Evolutionary conservation across 2,329 filamentous ascomycete genomes (phyloP).

Genomic region (Cercospora beticola): DNA sequence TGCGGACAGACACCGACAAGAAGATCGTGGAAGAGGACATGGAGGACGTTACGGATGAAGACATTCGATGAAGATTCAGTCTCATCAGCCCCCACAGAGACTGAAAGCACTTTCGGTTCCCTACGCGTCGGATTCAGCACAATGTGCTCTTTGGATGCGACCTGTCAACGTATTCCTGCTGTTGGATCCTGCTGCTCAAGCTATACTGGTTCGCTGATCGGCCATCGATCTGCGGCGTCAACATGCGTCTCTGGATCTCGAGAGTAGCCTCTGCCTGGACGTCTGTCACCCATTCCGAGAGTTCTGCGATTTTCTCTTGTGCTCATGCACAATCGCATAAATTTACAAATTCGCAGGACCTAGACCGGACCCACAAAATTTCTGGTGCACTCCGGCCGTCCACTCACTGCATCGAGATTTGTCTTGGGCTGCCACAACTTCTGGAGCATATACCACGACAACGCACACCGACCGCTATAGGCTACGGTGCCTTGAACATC

Average conservation of each 20-base stretch:
- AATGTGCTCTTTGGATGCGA: neutral
- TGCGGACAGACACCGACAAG: conserved; percentile 67
- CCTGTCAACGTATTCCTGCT: neutral
- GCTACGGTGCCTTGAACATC: neutral
- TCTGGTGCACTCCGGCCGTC: neutral
- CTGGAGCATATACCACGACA: neutral
- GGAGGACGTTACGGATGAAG: conserved; percentile 29
- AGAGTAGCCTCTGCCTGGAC: neutral
- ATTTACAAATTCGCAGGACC: neutral
- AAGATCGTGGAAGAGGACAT: conserved; percentile 33
- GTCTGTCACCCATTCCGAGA: neutral
- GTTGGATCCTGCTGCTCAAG: neutral
- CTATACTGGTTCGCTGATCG: neutral
- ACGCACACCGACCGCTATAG: neutral
- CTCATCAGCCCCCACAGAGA: neutral
- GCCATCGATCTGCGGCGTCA: neutral
- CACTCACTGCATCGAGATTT: neutral
- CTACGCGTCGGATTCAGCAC: neutral
- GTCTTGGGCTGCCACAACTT: neutral
- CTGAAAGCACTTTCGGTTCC: neutral
- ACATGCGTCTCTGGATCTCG: neutral
- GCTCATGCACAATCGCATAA: neutral
- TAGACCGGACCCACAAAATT: neutral
- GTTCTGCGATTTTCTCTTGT: neutral
- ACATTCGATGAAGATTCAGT: conserved; percentile 20